These are phyloP conservation scores for Aspergillus pseudonomiae DNA, from an alignment of 2,329 filamentous ascomycete species.

Conservation along the genomic window DNA sequence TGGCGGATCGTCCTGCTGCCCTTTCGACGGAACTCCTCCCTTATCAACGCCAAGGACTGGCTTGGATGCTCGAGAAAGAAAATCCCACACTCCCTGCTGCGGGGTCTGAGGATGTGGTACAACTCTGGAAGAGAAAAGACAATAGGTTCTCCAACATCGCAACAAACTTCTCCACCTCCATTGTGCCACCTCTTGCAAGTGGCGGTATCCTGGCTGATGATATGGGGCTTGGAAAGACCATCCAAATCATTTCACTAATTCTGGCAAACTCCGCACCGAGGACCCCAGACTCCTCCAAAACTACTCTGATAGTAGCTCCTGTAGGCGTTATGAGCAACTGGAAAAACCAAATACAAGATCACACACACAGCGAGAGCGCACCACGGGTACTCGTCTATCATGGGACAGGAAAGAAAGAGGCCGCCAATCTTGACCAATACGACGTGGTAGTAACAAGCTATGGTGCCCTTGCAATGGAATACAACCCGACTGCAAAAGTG, in stretches of 20 bases:
- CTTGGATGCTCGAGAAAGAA: conserved; percentile 81
- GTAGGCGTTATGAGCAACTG: conserved; percentile 90
- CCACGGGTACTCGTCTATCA: conserved; percentile 76
- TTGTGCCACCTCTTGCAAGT: conserved; percentile 66
- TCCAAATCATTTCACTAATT: conserved; percentile 82
- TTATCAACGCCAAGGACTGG: conserved; percentile 77
- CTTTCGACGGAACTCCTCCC: conserved; percentile 72
- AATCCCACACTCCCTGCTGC: conserved; percentile 64
- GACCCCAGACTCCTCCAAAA: conserved; percentile 53
- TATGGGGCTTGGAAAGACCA: conserved; percentile 89
- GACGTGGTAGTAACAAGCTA: conserved; percentile 86
- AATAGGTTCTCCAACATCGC: conserved; percentile 67
- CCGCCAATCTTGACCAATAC: conserved; percentile 64
- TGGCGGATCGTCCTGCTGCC: conserved; percentile 67
- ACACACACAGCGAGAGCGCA: conserved; percentile 65
- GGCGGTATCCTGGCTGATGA: conserved; percentile 89
- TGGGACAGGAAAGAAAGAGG: conserved; percentile 61
- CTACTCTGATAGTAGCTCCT: conserved; percentile 79
- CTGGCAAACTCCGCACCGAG: conserved; percentile 55
- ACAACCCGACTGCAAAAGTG: conserved; percentile 52
- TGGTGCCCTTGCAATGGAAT: conserved; percentile 72
- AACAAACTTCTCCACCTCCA: conserved; percentile 66
- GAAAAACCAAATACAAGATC: conserved; percentile 75
- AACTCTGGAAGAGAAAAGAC: conserved; percentile 71
- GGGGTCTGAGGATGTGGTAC: conserved; percentile 65